These are phyloP conservation scores for Cajanus cajan DNA, from an alignment of 306 rosid genomes.

Conservation along the genomic window DNA sequence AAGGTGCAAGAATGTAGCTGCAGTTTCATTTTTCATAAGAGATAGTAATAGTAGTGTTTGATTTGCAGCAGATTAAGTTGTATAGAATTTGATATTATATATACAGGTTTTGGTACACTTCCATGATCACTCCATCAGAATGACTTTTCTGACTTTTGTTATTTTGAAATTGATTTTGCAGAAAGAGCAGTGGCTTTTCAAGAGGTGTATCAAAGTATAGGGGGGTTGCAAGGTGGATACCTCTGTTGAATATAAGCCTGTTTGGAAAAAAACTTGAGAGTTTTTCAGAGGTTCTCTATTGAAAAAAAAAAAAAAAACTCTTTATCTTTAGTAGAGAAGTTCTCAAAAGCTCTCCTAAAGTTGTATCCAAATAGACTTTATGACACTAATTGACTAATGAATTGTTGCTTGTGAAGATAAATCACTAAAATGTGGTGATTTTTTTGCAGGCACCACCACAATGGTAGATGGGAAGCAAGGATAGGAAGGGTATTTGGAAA, in stretches of 20 bases:
- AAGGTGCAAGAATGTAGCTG: not conserved
- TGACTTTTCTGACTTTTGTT: not conserved
- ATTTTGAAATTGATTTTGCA: slow-evolving; percentile 25
- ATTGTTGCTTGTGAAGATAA: slow-evolving; percentile 15
- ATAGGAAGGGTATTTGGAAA: slow-evolving; percentile 92
- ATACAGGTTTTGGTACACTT: not conserved
- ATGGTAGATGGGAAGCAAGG: slow-evolving; percentile 97
- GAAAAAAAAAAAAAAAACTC: no score
- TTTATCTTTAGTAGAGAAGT: no score
- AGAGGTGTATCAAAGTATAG: slow-evolving; percentile 92
- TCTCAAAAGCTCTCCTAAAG: no score
- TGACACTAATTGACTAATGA: not conserved
- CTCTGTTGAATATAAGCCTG: not conserved
- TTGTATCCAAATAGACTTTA: no score
- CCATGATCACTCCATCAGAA: not conserved
- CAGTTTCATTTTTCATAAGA: not conserved
- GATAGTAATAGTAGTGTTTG: not conserved
- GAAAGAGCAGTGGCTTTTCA: slow-evolving; percentile 93
- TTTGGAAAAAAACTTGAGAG: no score
- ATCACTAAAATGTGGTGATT: not conserved
- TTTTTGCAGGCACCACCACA: slow-evolving; percentile 75
- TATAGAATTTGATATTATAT: not conserved
- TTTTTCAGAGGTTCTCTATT: no score
- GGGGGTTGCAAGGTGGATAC: slow-evolving; percentile 82
- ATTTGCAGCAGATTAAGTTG: not conserved